phyloP scores from a whole-genome alignment of 495 filamentous ascomycete genomes.

The Aspergillus hancockii region DNA sequence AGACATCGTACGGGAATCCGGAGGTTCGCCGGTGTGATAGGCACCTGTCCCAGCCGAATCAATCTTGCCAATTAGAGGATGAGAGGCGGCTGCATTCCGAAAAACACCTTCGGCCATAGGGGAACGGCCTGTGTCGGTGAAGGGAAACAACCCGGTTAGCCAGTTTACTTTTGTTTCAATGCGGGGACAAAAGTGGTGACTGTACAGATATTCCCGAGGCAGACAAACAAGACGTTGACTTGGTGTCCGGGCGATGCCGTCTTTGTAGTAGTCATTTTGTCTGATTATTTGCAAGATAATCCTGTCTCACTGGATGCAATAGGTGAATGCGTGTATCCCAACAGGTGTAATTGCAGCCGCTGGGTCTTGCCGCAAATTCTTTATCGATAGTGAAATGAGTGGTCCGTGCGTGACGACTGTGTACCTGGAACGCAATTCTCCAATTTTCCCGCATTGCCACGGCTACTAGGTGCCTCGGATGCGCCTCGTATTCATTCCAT shows the following conservation, averaged over 20 bases:
- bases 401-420: constrained; percentile 6
- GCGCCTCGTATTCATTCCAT: no score
- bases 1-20: constrained; percentile 82
- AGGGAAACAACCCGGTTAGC: neutral
- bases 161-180: constrained; percentile 11
- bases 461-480: no score
- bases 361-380: constrained; percentile 15
- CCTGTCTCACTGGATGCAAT: neutral
- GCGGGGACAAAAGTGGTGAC: constrained; percentile 17
- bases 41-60: constrained; percentile 89
- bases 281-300: neutral
- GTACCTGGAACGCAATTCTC: no score
- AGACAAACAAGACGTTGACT: constrained; percentile 89
- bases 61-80: constrained; percentile 64
- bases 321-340: neutral
- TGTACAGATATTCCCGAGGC: constrained; percentile 92
- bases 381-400: constrained; percentile 10
- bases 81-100: constrained; percentile 61
- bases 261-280: constrained; percentile 23
- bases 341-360: neutral
- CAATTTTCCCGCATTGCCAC: no score
- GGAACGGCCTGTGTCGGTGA: constrained; percentile 54
- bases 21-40: constrained; percentile 72
- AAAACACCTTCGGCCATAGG: constrained; percentile 97
- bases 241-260: constrained; percentile 25